Conservation (phyloP, 805 yeast genomes). For the Kodamaea nitidulidarum region DNA sequence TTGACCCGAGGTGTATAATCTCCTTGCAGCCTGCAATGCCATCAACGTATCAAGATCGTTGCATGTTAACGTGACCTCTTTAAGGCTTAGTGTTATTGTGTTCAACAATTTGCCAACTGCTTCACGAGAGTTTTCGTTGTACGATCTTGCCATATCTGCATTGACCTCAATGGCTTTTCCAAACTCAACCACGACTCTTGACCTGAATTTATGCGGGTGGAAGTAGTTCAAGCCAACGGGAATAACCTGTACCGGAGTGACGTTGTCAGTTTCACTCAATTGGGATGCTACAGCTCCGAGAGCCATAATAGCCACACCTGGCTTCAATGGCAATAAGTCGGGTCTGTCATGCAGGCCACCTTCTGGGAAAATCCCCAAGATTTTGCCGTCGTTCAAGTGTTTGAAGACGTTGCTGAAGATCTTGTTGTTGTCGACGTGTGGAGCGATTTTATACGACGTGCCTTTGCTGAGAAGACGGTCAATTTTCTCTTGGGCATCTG, state of each 20-base stretch:
- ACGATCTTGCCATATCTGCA: constrained; percentile 23
- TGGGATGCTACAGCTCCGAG: constrained; percentile 35
- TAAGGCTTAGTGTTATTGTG: constrained; percentile 28
- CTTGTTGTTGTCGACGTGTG: constrained; percentile 35
- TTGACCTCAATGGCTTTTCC: constrained; percentile 39
- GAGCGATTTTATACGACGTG: constrained; percentile 32
- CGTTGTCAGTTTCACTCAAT: constrained; percentile 14
- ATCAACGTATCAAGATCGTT: constrained; percentile 40
- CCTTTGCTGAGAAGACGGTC: constrained; percentile 21
- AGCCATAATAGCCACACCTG: constrained; percentile 46
- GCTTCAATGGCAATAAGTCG: constrained; percentile 39
- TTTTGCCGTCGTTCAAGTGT: constrained; percentile 30
- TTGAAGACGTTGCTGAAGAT: constrained; percentile 37
- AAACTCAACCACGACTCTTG: constrained; percentile 40
- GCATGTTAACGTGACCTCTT: constrained; percentile 40
- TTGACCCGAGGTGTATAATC: constrained; percentile 34
- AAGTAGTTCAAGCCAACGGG: constrained; percentile 43
- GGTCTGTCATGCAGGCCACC: constrained; percentile 44
- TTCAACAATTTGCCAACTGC: constrained; percentile 27
- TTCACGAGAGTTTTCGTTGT: constrained; percentile 23
- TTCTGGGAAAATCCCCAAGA: constrained; percentile 41
- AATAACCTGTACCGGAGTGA: constrained; percentile 25
- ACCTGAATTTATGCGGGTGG: constrained; percentile 39
- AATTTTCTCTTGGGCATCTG: constrained; percentile 12
- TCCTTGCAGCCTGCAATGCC: constrained; percentile 40